phyloP scores from a whole-genome alignment of 2,329 filamentous ascomycete species.

The Neonectria sp. region DNA sequence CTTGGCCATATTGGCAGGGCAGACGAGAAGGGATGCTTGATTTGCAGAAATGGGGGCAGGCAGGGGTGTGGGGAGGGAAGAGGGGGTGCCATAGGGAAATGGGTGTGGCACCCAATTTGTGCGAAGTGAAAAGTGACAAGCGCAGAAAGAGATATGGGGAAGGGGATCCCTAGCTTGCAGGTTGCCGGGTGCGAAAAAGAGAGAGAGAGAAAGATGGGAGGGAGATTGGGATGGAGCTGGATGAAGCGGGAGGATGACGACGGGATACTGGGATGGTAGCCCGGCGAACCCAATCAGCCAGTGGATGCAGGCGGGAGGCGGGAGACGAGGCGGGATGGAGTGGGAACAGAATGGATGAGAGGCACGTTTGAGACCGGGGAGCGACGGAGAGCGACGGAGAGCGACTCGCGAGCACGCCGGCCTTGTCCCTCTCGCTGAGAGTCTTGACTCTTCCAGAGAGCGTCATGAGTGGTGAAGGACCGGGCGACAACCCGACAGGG shows the following conservation, averaged over 20 bases:
- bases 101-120: slow-evolving; percentile 17
- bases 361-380: not conserved
- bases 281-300: not conserved
- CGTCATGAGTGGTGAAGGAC: slow-evolving; percentile 11
- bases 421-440: not conserved
- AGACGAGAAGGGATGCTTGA: slow-evolving; percentile 15
- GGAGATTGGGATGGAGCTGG: slow-evolving; percentile 1
- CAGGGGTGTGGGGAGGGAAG: not conserved
- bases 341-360: not conserved
- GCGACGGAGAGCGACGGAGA: not conserved
- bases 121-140: not conserved
- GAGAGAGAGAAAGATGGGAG: not conserved
- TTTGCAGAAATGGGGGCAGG: slow-evolving; percentile 6
- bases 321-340: not conserved
- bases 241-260: not conserved
- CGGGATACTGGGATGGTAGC: not conserved
- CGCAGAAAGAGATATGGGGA: not conserved
- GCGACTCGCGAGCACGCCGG: not conserved
- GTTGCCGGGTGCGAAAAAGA: not conserved
- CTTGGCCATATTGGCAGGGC: slow-evolving; percentile 8
- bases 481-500: not conserved
- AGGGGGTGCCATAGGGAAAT: not conserved
- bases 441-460: slow-evolving; percentile 2
- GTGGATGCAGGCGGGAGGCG: not conserved
- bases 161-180: slow-evolving; percentile 1